Evolutionary conservation across 768 basidiomycete genomes (phyloP).

Genomic region (Ramaria sp.): DNA sequence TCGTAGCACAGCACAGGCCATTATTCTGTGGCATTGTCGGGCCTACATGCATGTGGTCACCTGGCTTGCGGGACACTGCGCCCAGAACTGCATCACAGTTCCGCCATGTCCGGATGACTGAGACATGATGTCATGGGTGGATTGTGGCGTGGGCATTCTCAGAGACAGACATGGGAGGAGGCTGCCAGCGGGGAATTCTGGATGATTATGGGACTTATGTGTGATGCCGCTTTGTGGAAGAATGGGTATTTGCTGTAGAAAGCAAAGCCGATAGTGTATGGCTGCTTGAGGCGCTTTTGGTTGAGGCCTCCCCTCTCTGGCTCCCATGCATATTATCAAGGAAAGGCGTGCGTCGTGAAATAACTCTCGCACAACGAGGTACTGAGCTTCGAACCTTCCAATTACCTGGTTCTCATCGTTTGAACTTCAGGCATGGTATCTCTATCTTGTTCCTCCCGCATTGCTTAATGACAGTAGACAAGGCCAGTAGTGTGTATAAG

Average conservation of each 20-base stretch:
- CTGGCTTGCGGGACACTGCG: constrained; percentile 49
- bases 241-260: background rate
- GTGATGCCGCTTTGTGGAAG: background rate
- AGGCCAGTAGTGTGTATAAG: too few relatives aligned
- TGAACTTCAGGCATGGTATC: too few relatives aligned
- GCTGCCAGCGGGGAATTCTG: background rate
- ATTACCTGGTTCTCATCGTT: too few relatives aligned
- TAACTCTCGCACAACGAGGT: too few relatives aligned
- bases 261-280: constrained; percentile 17
- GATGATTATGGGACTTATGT: background rate
- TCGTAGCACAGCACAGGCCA: background rate
- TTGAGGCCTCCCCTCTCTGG: too few relatives aligned
- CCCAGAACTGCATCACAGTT: constrained; percentile 52
- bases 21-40: background rate
- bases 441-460: too few relatives aligned
- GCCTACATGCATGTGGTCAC: constrained; percentile 35
- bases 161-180: background rate
- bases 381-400: too few relatives aligned
- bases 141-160: constrained; percentile 30
- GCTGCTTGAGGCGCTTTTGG: too few relatives aligned
- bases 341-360: too few relatives aligned
- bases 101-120: constrained; percentile 49
- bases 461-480: too few relatives aligned
- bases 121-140: constrained; percentile 22
- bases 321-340: too few relatives aligned